Evolutionary conservation across 345 rosid genomes (phyloP).

Genomic region (Eucalyptus cladocalyx): DNA sequence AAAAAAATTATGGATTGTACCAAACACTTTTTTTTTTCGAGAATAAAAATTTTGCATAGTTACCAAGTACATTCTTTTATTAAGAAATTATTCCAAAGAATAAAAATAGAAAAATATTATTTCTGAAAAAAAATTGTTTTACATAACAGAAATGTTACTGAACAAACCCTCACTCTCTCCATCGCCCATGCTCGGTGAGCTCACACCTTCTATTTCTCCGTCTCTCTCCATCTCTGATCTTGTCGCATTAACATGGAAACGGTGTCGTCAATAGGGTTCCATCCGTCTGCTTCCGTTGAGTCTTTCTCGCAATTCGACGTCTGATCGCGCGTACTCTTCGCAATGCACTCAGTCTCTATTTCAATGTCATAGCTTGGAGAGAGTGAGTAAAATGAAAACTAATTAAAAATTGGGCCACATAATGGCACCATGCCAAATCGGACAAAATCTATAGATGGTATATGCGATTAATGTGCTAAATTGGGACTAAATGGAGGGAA

Average conservation of each 20-base stretch:
- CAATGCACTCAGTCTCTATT: neutral
- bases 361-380: neutral
- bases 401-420: neutral
- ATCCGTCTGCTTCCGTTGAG: neutral
- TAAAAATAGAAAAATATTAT: accelerated
- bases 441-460: neutral
- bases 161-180: neutral
- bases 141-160: accelerated
- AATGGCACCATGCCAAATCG: neutral
- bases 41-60: accelerated
- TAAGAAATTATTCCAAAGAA: accelerated
- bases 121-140: accelerated
- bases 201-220: neutral
- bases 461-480: neutral
- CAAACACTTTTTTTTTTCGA: accelerated
- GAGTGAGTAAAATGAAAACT: neutral
- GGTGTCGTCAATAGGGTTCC: neutral
- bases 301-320: neutral
- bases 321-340: neutral
- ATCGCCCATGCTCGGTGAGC: neutral
- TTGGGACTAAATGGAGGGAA: neutral
- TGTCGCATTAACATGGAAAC: neutral
- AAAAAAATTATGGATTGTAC: no score
- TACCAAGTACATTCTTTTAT: accelerated
- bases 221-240: neutral